These are phyloP conservation scores for Paramecium primaurelia DNA, from an alignment of 73 alveolate species.

Conservation along the genomic window DNA sequence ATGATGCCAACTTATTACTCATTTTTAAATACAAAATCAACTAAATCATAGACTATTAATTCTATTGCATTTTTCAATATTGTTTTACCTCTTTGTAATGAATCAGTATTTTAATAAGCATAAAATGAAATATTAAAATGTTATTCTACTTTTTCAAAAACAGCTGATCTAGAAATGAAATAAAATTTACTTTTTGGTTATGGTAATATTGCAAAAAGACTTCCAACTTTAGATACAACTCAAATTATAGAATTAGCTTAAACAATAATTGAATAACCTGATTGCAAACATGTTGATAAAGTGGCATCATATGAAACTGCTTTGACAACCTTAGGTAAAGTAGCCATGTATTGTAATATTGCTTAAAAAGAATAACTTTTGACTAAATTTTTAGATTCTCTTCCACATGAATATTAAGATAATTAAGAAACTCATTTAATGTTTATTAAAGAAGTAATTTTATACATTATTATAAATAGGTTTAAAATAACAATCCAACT, in stretches of 20 bases:
- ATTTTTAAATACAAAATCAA: neutral
- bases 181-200: neutral
- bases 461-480: neutral
- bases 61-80: slow-evolving; percentile 35
- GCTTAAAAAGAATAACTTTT: neutral
- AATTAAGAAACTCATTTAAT: slow-evolving; percentile 39
- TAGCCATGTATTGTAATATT: neutral
- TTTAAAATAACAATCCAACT: neutral
- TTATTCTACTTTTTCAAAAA: neutral
- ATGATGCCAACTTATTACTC: slow-evolving; percentile 19
- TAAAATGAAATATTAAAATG: neutral
- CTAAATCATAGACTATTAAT: neutral
- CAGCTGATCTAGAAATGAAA: slow-evolving; percentile 17
- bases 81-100: slow-evolving; percentile 25
- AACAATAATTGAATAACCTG: neutral
- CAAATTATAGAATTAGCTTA: neutral
- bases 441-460: slow-evolving; percentile 27
- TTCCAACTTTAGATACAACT: neutral
- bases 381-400: neutral
- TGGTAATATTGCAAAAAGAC: slow-evolving; percentile 41
- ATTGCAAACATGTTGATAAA: neutral
- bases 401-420: slow-evolving; percentile 16
- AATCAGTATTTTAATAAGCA: slow-evolving; percentile 9
- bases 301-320: slow-evolving; percentile 47
- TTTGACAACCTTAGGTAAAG: slow-evolving; percentile 23